Conservation (phyloP, 352 stramenopile species). For the Globisporangium irregulare region DNA sequence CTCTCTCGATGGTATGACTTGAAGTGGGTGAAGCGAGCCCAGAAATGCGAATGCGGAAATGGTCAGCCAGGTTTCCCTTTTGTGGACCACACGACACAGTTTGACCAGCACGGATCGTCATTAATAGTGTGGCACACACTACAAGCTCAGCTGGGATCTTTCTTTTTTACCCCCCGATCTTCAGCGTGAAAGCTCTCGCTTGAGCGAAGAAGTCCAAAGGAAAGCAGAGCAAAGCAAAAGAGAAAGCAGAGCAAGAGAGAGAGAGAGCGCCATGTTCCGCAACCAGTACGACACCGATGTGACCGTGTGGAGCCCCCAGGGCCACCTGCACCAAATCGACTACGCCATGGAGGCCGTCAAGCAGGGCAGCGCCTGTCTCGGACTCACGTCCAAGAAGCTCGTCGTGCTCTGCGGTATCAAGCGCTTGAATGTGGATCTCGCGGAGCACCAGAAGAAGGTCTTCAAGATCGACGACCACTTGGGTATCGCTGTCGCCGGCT, state of each 20-base stretch:
- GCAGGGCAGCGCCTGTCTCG: constrained; percentile 95
- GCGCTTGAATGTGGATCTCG: constrained; percentile 86
- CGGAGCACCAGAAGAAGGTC: constrained; percentile 97
- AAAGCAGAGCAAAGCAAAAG: constrained; percentile 6
- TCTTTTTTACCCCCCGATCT: constrained; percentile 14
- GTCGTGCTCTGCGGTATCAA: constrained; percentile 92
- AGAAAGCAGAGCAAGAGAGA: background rate
- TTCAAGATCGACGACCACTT: constrained; percentile 99
- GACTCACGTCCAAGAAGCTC: constrained; percentile 92
- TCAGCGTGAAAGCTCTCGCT: constrained; percentile 9
- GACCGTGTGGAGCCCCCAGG: constrained; percentile 99
- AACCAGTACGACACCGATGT: constrained; percentile 99
- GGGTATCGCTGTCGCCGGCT: constrained; percentile 95
- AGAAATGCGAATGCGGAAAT: background rate
- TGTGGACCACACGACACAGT: constrained; percentile 5
- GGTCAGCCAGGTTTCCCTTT: background rate
- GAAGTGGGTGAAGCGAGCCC: background rate
- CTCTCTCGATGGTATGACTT: background rate
- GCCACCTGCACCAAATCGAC: constrained; percentile 98
- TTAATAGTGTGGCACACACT: background rate
- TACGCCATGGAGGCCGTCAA: constrained; percentile 96
- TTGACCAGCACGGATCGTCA: background rate
- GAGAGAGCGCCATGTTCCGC: constrained; percentile 90
- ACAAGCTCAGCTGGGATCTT: constrained; percentile 24
- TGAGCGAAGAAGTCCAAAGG: constrained; percentile 13